A percentile compares a stretch with the other conserved stretches of the same genome.
phyloP scores from a whole-genome alignment of 2,329 filamentous ascomycete species.

The Emydomyces testavorans region DNA sequence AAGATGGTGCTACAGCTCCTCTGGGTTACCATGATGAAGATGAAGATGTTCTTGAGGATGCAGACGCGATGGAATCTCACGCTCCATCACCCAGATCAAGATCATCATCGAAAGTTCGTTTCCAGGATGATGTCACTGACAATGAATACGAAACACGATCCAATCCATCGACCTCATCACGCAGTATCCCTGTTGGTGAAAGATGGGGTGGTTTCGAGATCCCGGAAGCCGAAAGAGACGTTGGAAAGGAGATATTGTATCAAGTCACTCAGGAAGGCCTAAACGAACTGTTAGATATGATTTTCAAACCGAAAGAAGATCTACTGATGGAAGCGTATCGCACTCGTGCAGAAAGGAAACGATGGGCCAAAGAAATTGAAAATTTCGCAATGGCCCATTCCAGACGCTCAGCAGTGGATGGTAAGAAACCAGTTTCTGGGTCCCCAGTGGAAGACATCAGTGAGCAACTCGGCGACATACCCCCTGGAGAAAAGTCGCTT shows the following conservation, averaged over 20 bases:
- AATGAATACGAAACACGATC: constrained; percentile 60
- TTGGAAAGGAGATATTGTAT: constrained; percentile 79
- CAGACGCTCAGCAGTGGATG: not conserved
- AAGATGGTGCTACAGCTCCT: constrained; percentile 60
- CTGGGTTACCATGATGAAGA: constrained; percentile 45
- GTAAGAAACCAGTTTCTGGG: constrained; percentile 16
- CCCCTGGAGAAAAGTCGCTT: constrained; percentile 27
- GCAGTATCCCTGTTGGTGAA: constrained; percentile 54
- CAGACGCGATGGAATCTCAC: constrained; percentile 24
- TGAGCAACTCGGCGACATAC: constrained; percentile 4
- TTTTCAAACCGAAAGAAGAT: constrained; percentile 75
- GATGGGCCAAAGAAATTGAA: constrained; percentile 37
- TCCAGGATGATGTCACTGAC: constrained; percentile 55
- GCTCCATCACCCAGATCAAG: constrained; percentile 47
- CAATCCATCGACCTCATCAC: constrained; percentile 60
- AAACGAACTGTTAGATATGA: constrained; percentile 76
- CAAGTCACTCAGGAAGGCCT: constrained; percentile 85
- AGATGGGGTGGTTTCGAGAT: constrained; percentile 69
- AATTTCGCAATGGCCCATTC: constrained; percentile 20
- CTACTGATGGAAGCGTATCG: constrained; percentile 56
- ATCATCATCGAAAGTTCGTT: constrained; percentile 68
- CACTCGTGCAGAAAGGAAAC: constrained; percentile 51
- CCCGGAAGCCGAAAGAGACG: constrained; percentile 66
- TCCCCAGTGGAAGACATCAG: constrained; percentile 19
- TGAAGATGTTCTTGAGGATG: constrained; percentile 41